Percentiles rank a stretch among this genome's conserved stretches.
These are phyloP conservation scores for Diaporthe caulivora DNA, from an alignment of 2,329 filamentous ascomycete genomes.

Conservation along the genomic window DNA sequence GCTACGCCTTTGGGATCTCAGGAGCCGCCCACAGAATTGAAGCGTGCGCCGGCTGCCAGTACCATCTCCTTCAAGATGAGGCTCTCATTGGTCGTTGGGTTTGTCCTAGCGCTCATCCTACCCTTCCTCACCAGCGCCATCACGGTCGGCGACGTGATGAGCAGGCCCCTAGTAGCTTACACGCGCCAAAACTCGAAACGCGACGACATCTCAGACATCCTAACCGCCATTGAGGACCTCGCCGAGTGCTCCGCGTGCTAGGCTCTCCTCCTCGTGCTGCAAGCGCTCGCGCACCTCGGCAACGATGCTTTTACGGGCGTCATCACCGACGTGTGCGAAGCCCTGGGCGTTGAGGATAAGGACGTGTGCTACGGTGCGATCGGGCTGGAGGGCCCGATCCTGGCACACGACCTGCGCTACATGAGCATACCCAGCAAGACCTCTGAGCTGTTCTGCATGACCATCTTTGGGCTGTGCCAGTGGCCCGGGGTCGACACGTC, in stretches of 20 bases:
- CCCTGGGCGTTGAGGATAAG: conserved; percentile 58
- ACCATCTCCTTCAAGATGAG: conserved; percentile 24
- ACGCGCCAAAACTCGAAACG: conserved; percentile 5
- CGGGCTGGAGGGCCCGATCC: conserved; percentile 63
- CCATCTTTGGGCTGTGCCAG: conserved; percentile 65
- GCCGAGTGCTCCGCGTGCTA: conserved; percentile 37
- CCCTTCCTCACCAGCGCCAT: conserved; percentile 28
- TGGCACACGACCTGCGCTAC: conserved; percentile 61
- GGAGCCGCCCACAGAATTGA: not conserved
- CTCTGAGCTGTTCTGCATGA: conserved; percentile 64
- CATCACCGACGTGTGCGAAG: conserved; percentile 50
- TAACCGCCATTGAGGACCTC: conserved; percentile 36
- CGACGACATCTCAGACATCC: conserved; percentile 28
- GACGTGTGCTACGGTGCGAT: conserved; percentile 69
- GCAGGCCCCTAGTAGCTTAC: conserved; percentile 31
- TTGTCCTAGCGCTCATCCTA: conserved; percentile 10
- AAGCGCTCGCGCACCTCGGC: conserved; percentile 34
- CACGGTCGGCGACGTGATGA: conserved; percentile 30
- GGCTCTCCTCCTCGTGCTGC: conserved; percentile 32
- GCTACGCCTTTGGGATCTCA: not conserved
- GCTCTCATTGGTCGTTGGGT: conserved; percentile 8
- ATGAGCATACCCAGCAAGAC: conserved; percentile 62
- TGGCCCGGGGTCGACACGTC: conserved; percentile 60
- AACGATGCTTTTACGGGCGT: conserved; percentile 53
- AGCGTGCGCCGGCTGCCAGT: not conserved